Evolutionary conservation across 306 rosid species (phyloP), one percentile per base, ranked within the genome.

Genomic region (Myrica gale): DNA sequence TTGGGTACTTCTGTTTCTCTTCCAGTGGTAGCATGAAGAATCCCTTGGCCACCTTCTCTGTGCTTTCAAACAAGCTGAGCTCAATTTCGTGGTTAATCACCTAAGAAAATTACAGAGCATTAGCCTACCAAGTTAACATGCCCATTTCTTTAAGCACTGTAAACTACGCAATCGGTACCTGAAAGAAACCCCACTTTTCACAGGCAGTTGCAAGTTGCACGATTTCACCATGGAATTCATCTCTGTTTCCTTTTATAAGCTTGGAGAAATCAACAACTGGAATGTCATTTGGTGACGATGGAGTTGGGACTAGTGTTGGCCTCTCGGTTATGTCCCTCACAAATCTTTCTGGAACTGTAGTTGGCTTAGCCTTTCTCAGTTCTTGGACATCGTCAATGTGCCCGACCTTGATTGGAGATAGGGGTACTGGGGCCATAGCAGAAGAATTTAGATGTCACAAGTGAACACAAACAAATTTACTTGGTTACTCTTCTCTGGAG

Each of bases 351-450:
- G 97, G 99, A 79, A 95, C 79, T 51, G 63, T 85, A 41, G 80
- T 80, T 11, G 96, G 90, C 78, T 88, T 88, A 10, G 87, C 62
- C 75, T 84, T 89, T 87, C 88, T 90, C 9, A 95, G 89, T 62
- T 95, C 99, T 89, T 92, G 97, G 71, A 95, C 99, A 88, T 95
- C 99, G 78, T 90, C 92, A 61, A 95, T 90, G 81, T 90, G 91
- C 8, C 97, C 97, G 81, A 88, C 89, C 44, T 89, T 86, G 72
- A 84, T n/a, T 16, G 84, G 79, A 45, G 86, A 81, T 75, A 75
- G 63, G 1, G 93, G 89, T 48, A 68, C 89, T 7, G 97, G 96
- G 79, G 96, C 90, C 99, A 95, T 94, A 47, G 82, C 71, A 69
- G 62, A 69, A 68, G 67, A 74, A 37, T 50, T 58, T 76, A 32